These are phyloP conservation scores for Candida anglica DNA, from an alignment of 805 yeast genomes.

Conservation along the genomic window DNA sequence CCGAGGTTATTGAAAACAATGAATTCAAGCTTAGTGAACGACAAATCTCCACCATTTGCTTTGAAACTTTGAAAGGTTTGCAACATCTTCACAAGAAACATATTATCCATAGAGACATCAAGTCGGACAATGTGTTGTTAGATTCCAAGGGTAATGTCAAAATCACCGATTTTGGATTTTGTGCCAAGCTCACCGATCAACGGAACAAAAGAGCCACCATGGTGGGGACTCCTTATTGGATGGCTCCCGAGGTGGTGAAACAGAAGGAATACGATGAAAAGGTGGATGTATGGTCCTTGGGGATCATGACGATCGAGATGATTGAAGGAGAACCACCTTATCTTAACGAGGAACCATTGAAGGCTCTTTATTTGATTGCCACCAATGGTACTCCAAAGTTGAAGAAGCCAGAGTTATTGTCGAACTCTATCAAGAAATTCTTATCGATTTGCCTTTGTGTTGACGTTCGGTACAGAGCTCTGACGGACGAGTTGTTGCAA, in stretches of 20 bases:
- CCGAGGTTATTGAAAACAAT: slow-evolving; percentile 90
- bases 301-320: slow-evolving; percentile 86
- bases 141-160: slow-evolving; percentile 85
- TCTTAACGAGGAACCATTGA: slow-evolving; percentile 72
- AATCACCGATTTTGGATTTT: slow-evolving; percentile 93
- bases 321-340: slow-evolving; percentile 85
- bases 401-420: slow-evolving; percentile 63
- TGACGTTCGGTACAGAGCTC: slow-evolving; percentile 87
- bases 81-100: slow-evolving; percentile 87
- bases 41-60: slow-evolving; percentile 91
- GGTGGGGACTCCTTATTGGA: slow-evolving; percentile 99
- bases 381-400: slow-evolving; percentile 79
- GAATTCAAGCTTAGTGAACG: slow-evolving; percentile 78
- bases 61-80: slow-evolving; percentile 85
- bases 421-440: slow-evolving; percentile 77
- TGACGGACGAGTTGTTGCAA: slow-evolving; percentile 78
- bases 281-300: slow-evolving; percentile 80
- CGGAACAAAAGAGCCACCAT: slow-evolving; percentile 82
- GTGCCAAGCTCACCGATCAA: slow-evolving; percentile 80
- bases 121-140: slow-evolving; percentile 86
- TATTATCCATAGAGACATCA: slow-evolving; percentile 93
- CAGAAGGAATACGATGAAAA: slow-evolving; percentile 79
- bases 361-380: slow-evolving; percentile 72
- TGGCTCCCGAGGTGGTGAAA: slow-evolving; percentile 86
- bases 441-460: slow-evolving; percentile 90